Evolutionary conservation across 2,329 filamentous ascomycete species (phyloP).

Genomic region (Verticillium dahliae): DNA sequence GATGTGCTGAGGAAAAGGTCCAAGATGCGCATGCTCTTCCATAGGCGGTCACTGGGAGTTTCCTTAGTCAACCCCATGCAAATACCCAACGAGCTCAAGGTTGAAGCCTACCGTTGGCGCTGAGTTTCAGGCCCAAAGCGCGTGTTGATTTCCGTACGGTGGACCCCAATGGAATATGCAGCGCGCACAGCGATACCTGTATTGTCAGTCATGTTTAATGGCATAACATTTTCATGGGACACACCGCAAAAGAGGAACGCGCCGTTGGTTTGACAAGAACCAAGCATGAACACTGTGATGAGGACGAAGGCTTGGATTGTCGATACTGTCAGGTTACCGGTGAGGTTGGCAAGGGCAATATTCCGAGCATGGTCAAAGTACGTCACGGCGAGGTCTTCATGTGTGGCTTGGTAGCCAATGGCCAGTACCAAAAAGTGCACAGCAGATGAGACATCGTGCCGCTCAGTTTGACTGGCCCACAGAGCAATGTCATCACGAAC

Average conservation of each 20-base stretch:
- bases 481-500: conserved; percentile 31
- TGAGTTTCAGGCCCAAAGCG: conserved; percentile 39
- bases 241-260: conserved; percentile 44
- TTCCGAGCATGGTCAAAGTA: conserved; percentile 45
- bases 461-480: conserved; percentile 30
- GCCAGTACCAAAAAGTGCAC: conserved; percentile 44
- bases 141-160: conserved; percentile 46
- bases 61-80: conserved; percentile 1
- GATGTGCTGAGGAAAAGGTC: conserved; percentile 47
- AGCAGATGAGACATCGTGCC: conserved; percentile 30
- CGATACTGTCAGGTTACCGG: conserved; percentile 38
- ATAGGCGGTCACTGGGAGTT: conserved; percentile 33
- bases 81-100: not conserved
- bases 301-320: conserved; percentile 45
- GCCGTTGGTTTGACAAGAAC: conserved; percentile 48
- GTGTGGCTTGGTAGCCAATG: conserved; percentile 36
- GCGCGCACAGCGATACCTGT: conserved; percentile 41
- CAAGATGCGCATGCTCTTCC: conserved; percentile 46
- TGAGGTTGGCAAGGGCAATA: conserved; percentile 35
- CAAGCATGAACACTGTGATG: conserved; percentile 47
- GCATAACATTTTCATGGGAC: not conserved
- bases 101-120: conserved; percentile 23
- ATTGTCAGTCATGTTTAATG: not conserved
- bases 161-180: conserved; percentile 45
- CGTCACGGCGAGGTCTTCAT: conserved; percentile 32